These are phyloP conservation scores for Linnemannia zychae DNA, from an alignment of 192 early-diverging fungal species.

Conservation along the genomic window DNA sequence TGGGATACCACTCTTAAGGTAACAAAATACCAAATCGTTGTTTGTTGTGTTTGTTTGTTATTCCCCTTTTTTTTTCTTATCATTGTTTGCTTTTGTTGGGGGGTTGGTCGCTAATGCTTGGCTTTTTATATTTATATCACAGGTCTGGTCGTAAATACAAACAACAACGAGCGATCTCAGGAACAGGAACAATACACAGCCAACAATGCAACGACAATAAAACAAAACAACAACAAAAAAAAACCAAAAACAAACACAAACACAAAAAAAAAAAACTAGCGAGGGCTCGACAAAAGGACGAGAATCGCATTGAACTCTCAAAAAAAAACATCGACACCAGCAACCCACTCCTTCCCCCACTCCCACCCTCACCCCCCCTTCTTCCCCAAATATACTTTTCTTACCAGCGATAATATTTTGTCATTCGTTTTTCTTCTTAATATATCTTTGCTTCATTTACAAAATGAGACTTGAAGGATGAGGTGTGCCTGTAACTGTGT, in stretches of 20 bases:
- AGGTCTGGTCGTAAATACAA: conserved; percentile 7
- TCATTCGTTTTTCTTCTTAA: background rate
- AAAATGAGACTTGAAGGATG: background rate
- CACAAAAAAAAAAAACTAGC: background rate
- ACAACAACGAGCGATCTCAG: background rate
- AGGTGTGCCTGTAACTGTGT: too few relatives aligned
- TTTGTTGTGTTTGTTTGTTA: background rate
- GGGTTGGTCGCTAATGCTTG: background rate
- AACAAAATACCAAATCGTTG: conserved; percentile 27
- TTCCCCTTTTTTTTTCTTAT: background rate
- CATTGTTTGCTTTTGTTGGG: background rate
- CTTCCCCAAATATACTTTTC: background rate
- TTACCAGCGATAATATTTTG: conserved; percentile 1
- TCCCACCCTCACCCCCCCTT: background rate
- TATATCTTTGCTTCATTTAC: background rate
- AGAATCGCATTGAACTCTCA: background rate
- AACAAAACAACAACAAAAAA: conserved; percentile 1
- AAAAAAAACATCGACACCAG: background rate
- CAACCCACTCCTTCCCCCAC: background rate
- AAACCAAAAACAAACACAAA: background rate
- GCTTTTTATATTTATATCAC: background rate
- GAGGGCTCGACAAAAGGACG: background rate
- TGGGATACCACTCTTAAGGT: conserved; percentile 99
- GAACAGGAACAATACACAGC: background rate
- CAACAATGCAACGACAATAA: background rate